These are phyloP conservation scores for Boletus bicolor DNA, from an alignment of 768 basidiomycete genomes.

Conservation along the genomic window DNA sequence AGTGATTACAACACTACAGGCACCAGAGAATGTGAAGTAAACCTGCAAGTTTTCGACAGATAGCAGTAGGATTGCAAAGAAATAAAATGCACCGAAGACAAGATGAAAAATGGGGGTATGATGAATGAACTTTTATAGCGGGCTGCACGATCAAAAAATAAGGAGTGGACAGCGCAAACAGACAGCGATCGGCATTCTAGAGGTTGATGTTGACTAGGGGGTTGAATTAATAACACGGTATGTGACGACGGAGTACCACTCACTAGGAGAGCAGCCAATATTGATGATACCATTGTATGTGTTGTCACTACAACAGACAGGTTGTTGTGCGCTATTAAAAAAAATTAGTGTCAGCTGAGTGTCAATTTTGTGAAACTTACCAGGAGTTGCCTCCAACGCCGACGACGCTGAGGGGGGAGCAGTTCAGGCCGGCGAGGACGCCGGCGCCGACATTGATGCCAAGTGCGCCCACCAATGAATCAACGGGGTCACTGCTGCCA, in stretches of 20 bases:
- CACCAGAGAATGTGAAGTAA: background rate
- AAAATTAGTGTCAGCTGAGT: background rate
- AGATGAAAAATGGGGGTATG: conserved; percentile 10
- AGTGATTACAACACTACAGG: background rate
- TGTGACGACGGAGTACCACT: background rate
- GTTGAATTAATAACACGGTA: background rate
- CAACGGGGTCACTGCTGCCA: background rate
- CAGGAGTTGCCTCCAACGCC: conserved; percentile 1
- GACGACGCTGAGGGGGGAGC: conserved; percentile 26
- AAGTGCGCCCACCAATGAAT: background rate
- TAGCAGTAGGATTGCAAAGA: background rate
- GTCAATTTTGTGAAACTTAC: conserved; percentile 1
- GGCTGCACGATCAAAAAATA: conserved; percentile 1
- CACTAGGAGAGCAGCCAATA: conserved; percentile 40
- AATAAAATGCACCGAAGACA: background rate
- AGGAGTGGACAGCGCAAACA: conserved; percentile 18
- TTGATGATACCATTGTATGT: conserved; percentile 35
- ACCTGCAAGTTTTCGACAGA: background rate
- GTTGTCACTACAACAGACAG: conserved; percentile 42
- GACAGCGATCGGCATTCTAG: background rate
- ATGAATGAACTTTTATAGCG: conserved; percentile 5
- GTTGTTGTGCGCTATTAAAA: conserved; percentile 26
- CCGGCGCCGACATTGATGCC: fast-evolving
- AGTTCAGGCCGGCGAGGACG: conserved; percentile 28
- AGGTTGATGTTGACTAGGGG: background rate